These are phyloP conservation scores for Mycena vitilis DNA, from an alignment of 768 basidiomycete genomes.

Conservation along the genomic window DNA sequence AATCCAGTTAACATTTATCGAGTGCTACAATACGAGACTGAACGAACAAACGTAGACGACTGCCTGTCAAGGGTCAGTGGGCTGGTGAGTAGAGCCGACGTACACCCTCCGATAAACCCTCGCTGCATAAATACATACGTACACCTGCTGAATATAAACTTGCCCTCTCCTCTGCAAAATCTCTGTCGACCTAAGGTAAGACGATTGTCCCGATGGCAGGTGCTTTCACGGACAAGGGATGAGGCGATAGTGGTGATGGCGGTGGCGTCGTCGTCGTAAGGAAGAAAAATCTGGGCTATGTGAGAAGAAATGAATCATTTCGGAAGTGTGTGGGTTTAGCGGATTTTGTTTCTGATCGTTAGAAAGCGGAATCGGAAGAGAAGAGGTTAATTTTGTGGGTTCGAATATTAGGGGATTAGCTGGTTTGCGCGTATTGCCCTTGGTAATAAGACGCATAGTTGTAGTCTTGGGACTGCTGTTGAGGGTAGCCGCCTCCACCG, in stretches of 20 bases:
- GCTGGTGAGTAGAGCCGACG: conserved; percentile 39
- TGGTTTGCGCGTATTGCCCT: conserved; percentile 81
- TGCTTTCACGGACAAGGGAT: conserved; percentile 20
- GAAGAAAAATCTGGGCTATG: conserved; percentile 36
- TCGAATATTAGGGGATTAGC: conserved; percentile 39
- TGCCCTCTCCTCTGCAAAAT: conserved; percentile 27
- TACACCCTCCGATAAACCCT: conserved; percentile 36
- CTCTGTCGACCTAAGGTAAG: conserved; percentile 23
- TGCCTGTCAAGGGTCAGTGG: conserved; percentile 41
- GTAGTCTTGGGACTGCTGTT: conserved; percentile 76
- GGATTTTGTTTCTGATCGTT: conserved; percentile 56
- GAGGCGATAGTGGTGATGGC: conserved; percentile 25
- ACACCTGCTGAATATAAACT: conserved; percentile 33
- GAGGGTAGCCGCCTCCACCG: conserved; percentile 54
- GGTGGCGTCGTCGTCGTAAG: conserved; percentile 20
- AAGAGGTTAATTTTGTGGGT: conserved; percentile 42
- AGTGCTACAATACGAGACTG: conserved; percentile 35
- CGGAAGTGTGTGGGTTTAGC: conserved; percentile 49
- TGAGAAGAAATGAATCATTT: conserved; percentile 36
- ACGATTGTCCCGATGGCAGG: conserved; percentile 13
- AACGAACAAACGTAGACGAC: conserved; percentile 19
- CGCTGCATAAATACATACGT: conserved; percentile 38
- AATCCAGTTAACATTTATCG: conserved; percentile 2
- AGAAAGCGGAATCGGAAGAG: conserved; percentile 51
- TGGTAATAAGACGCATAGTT: conserved; percentile 92